Percentiles rank a stretch among this genome's conserved stretches.
Conservation (phyloP, 1,139 yeast species). For the Kodamaea ohmeri region DNA sequence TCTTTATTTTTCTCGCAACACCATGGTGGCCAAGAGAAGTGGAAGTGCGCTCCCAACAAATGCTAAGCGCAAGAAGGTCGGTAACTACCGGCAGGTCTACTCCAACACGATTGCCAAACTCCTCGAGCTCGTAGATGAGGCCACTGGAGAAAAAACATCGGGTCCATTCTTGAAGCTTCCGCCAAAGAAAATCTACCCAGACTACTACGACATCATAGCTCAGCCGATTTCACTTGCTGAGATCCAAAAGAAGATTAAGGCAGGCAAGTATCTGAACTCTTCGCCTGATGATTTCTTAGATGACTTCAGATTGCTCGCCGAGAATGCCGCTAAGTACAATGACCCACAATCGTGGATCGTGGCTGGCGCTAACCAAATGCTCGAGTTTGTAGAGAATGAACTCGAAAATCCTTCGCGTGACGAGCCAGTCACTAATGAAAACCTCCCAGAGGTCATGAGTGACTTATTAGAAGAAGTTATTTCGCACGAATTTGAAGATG, state of each 20-base stretch:
- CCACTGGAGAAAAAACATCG: constrained; percentile 35
- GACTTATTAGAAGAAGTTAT: constrained; percentile 36
- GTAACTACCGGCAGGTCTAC: constrained; percentile 21
- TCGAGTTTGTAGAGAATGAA: constrained; percentile 39
- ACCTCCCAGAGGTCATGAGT: constrained; percentile 24
- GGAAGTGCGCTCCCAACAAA: constrained; percentile 9
- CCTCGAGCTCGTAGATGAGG: constrained; percentile 30
- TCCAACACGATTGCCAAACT: constrained; percentile 26
- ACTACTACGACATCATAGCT: constrained; percentile 65
- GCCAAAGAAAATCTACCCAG: constrained; percentile 73
- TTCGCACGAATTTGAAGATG: constrained; percentile 44
- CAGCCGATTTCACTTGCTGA: constrained; percentile 70
- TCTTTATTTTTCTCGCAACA: constrained; percentile 4
- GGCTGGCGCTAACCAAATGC: constrained; percentile 46
- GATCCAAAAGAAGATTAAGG: constrained; percentile 47
- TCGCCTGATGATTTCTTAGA: constrained; percentile 42
- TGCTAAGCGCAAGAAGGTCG: constrained; percentile 16
- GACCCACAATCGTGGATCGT: constrained; percentile 64
- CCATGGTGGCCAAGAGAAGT: constrained; percentile 16
- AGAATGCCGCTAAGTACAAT: constrained; percentile 62
- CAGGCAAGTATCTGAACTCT: constrained; percentile 28
- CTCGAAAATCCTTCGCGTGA: constrained; percentile 16
- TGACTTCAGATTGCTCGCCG: constrained; percentile 56
- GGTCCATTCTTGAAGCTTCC: constrained; percentile 69
- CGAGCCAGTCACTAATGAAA: constrained; percentile 18